Percentiles rank a stretch among this genome's conserved stretches.
Conservation (phyloP, 2,329 filamentous ascomycete genomes). For the Rasamsonia emersonii region DNA sequence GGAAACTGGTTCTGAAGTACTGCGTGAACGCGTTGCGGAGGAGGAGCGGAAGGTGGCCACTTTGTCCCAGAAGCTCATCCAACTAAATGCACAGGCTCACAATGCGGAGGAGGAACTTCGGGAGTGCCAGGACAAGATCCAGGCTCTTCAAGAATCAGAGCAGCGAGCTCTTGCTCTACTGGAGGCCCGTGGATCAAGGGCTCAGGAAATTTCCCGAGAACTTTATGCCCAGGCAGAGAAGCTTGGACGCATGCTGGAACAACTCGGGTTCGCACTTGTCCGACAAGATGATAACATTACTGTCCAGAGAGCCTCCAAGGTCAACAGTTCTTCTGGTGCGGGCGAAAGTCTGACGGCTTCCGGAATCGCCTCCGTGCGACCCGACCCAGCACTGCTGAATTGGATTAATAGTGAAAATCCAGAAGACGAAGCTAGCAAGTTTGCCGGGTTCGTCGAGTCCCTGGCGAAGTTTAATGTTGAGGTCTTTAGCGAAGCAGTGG, state of each 20-base stretch:
- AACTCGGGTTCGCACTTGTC: slow-evolving; percentile 73
- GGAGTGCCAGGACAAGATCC: slow-evolving; percentile 54
- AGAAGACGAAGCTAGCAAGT: slow-evolving; percentile 63
- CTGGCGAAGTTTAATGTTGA: slow-evolving; percentile 76
- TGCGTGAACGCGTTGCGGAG: slow-evolving; percentile 66
- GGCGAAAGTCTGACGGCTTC: slow-evolving; percentile 29
- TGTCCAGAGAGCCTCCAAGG: slow-evolving; percentile 61
- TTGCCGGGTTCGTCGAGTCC: slow-evolving; percentile 62
- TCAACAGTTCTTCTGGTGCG: slow-evolving; percentile 30
- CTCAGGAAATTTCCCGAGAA: slow-evolving; percentile 75
- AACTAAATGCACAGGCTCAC: slow-evolving; percentile 66
- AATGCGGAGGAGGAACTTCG: slow-evolving; percentile 68
- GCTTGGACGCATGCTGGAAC: slow-evolving; percentile 72
- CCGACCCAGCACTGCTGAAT: slow-evolving; percentile 65
- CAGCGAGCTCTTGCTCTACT: slow-evolving; percentile 44
- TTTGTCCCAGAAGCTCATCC: slow-evolving; percentile 62
- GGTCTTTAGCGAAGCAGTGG: slow-evolving; percentile 72
- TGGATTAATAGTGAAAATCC: slow-evolving; percentile 68
- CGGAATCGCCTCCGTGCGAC: slow-evolving; percentile 25
- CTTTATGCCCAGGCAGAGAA: slow-evolving; percentile 79
- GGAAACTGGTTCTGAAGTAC: slow-evolving; percentile 70
- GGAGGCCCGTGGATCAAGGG: slow-evolving; percentile 60
- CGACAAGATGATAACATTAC: slow-evolving; percentile 64
- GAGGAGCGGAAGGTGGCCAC: slow-evolving; percentile 63
- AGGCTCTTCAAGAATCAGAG: slow-evolving; percentile 22